Conservation (phyloP, 768 basidiomycete species). For the Tulasnella calospora region DNA sequence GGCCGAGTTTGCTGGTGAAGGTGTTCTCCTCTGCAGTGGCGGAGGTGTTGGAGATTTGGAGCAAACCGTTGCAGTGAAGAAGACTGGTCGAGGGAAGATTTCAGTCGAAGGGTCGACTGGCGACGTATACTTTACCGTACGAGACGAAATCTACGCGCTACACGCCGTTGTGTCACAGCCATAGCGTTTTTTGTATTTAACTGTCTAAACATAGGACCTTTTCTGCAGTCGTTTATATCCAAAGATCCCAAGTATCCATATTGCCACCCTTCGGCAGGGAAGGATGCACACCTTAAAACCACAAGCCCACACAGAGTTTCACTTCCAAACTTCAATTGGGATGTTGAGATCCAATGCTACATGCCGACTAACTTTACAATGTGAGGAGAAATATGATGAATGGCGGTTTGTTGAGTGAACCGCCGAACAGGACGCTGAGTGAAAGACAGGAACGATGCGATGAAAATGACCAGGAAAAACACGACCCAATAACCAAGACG, state of each 20-base stretch:
- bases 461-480: constrained; percentile 2
- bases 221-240: background rate
- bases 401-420: background rate
- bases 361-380: constrained; percentile 23
- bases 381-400: background rate
- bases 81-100: constrained; percentile 76
- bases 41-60: constrained; percentile 54
- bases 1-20: constrained; percentile 95
- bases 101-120: constrained; percentile 88
- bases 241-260: background rate
- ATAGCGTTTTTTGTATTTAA: background rate
- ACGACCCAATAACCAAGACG: background rate
- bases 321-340: constrained; percentile 19
- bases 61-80: constrained; percentile 70
- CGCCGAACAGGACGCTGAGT: constrained; percentile 6
- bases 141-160: constrained; percentile 82
- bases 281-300: background rate
- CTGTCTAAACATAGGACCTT: background rate
- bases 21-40: constrained; percentile 80
- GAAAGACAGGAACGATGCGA: background rate
- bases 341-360: constrained; percentile 28
- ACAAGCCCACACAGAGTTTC: background rate
- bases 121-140: constrained; percentile 81
- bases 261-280: background rate
- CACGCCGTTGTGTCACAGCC: constrained; percentile 73